Percentiles rank a stretch among this genome's conserved stretches.
Conservation (phyloP, 2,329 filamentous ascomycete genomes). For the Dactylellina haptotyla region DNA sequence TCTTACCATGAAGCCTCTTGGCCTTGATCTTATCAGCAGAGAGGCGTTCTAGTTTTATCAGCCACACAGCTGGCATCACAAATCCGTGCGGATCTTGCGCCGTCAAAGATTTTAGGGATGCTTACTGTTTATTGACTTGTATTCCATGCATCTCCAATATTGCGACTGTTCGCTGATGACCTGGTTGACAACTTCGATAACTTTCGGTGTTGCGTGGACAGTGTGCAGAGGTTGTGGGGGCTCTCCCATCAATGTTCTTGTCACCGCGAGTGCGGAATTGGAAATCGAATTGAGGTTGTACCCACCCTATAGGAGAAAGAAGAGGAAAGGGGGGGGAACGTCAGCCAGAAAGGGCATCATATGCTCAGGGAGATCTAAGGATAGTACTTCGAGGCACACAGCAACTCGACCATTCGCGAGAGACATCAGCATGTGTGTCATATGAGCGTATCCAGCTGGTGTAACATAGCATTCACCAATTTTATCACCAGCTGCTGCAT, state of each 20-base stretch:
- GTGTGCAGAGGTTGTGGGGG: constrained; percentile 73
- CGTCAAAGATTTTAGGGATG: not conserved
- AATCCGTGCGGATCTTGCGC: not conserved
- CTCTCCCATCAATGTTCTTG: constrained; percentile 92
- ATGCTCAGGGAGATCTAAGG: not conserved
- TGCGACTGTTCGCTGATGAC: constrained; percentile 69
- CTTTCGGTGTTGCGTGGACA: constrained; percentile 65
- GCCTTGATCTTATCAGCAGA: constrained; percentile 48
- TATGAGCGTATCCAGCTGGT: constrained; percentile 91
- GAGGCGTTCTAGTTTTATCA: constrained; percentile 50
- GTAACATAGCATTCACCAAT: constrained; percentile 93
- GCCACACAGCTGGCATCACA: constrained; percentile 6
- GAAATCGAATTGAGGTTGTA: constrained; percentile 96
- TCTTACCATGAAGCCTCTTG: constrained; percentile 44
- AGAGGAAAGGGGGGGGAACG: not conserved
- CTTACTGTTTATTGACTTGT: constrained; percentile 48
- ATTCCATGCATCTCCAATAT: constrained; percentile 43
- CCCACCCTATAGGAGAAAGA: constrained; percentile 77
- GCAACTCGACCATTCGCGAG: constrained; percentile 88
- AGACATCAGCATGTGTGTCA: constrained; percentile 99
- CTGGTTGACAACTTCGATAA: constrained; percentile 68
- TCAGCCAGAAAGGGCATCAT: not conserved
- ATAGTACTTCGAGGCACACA: constrained; percentile 80
- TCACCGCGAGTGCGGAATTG: constrained; percentile 88
- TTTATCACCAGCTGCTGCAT: constrained; percentile 92